Evolutionary conservation across 805 yeast species (phyloP).

Genomic region (Millerozyma acaciae): DNA sequence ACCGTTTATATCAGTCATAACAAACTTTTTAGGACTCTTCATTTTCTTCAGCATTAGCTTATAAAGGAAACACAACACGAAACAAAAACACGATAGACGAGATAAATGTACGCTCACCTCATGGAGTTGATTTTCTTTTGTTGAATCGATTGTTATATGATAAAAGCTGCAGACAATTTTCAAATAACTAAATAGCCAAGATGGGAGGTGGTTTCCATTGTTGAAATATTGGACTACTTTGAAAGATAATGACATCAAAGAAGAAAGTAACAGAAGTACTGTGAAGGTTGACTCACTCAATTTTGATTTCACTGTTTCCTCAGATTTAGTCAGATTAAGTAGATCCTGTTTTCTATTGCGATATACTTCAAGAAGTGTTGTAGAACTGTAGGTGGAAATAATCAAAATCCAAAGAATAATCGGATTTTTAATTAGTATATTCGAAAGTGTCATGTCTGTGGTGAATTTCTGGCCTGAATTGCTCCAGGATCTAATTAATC

Average conservation of each 20-base stretch:
- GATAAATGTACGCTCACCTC: constrained; percentile 23
- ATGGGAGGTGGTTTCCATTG: constrained; percentile 55
- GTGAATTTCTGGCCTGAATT: constrained; percentile 83
- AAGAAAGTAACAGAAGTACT: constrained; percentile 46
- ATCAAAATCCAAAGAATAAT: constrained; percentile 47
- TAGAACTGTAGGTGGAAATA: constrained; percentile 32
- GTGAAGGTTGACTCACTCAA: too few species aligned
- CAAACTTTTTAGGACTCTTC: constrained; percentile 20
- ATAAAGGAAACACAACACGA: constrained; percentile 25
- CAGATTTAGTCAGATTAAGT: too few species aligned
- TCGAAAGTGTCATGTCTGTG: constrained; percentile 34
- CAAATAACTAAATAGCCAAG: constrained; percentile 21
- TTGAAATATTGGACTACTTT: constrained; percentile 51
- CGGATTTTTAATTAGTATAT: constrained; percentile 33
- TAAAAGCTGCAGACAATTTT: constrained; percentile 28
- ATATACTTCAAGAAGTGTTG: constrained; percentile 16
- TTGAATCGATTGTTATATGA: constrained; percentile 20
- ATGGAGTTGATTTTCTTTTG: constrained; percentile 18
- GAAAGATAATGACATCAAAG: constrained; percentile 46
- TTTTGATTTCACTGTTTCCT: too few species aligned
- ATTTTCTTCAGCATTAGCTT: constrained; percentile 26
- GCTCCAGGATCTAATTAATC: constrained; percentile 79
- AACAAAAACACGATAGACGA: constrained; percentile 18
- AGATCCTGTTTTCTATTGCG: too few species aligned
- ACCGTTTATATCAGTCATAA: constrained; percentile 32